phyloP scores from a whole-genome alignment of 129 eudicot genomes.

The Artemisia argyi region DNA sequence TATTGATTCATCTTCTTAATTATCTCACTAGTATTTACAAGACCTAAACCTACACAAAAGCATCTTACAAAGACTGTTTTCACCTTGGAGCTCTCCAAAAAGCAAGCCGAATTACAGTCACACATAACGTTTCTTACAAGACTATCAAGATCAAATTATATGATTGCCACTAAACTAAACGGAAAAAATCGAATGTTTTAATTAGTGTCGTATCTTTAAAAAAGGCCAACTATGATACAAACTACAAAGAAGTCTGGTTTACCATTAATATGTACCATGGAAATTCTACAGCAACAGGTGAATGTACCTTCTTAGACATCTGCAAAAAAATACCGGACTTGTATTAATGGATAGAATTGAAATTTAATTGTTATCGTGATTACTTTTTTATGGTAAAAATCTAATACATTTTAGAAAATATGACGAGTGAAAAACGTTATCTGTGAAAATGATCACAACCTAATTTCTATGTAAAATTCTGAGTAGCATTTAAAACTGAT shows the following conservation, averaged over 20 bases:
- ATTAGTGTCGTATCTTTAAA: not conserved
- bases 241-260: constrained; percentile 24
- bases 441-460: too few species aligned
- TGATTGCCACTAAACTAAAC: constrained; percentile 9
- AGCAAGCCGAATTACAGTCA: not conserved
- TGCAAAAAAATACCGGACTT: constrained; percentile 5
- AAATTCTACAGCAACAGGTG: constrained; percentile 28
- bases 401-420: too few species aligned
- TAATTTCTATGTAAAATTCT: too few species aligned
- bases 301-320: constrained; percentile 48
- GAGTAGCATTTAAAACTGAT: too few species aligned
- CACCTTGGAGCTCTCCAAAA: too few species aligned
- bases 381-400: not conserved
- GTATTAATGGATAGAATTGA: not conserved
- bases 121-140: constrained; percentile 8
- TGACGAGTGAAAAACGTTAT: too few species aligned
- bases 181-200: not conserved
- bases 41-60: constrained; percentile 18
- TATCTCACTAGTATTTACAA: constrained; percentile 17
- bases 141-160: not conserved
- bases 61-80: not conserved
- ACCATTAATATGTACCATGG: constrained; percentile 29
- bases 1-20: not conserved
- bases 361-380: not conserved
- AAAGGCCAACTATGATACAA: constrained; percentile 26